Conservation (phyloP, 2,329 filamentous ascomycete species). For the Phaeosphaeria sp. region DNA sequence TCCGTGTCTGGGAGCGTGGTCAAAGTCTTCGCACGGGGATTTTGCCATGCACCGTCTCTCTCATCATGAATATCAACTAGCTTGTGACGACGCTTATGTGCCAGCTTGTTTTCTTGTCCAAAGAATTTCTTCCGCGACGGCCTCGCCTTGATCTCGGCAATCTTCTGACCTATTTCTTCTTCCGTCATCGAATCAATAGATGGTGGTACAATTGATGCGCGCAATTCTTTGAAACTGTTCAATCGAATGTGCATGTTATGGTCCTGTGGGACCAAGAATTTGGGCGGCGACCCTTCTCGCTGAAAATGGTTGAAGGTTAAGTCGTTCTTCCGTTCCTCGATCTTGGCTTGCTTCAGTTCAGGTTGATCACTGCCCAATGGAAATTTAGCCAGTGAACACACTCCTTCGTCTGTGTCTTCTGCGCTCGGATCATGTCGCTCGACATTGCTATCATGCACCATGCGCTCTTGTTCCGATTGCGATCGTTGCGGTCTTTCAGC, state of each 20-base stretch:
- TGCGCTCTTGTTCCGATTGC: background rate
- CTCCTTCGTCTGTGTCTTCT: background rate
- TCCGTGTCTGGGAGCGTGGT: background rate
- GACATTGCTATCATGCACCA: background rate
- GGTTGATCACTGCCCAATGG: background rate
- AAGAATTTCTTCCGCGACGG: conserved; percentile 45
- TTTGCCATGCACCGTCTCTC: conserved; percentile 19
- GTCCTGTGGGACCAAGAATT: background rate
- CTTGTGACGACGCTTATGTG: conserved; percentile 16
- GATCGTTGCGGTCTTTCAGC: background rate
- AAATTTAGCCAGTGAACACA: background rate
- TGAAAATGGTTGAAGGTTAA: conserved; percentile 8
- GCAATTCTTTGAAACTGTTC: conserved; percentile 7
- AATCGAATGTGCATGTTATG: background rate
- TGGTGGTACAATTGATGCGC: conserved; percentile 1
- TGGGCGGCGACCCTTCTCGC: background rate
- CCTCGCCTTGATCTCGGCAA: conserved; percentile 35
- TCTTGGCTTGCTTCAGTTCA: background rate
- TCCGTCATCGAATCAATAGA: conserved; percentile 26
- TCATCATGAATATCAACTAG: conserved; percentile 26
- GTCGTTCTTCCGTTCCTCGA: background rate
- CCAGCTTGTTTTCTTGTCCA: conserved; percentile 22
- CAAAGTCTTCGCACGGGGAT: background rate
- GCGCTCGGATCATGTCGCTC: background rate
- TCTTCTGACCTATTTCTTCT: conserved; percentile 26